phyloP scores from a whole-genome alignment of 2,329 filamentous ascomycete genomes.

The Ophiostoma triangulosporum region DNA sequence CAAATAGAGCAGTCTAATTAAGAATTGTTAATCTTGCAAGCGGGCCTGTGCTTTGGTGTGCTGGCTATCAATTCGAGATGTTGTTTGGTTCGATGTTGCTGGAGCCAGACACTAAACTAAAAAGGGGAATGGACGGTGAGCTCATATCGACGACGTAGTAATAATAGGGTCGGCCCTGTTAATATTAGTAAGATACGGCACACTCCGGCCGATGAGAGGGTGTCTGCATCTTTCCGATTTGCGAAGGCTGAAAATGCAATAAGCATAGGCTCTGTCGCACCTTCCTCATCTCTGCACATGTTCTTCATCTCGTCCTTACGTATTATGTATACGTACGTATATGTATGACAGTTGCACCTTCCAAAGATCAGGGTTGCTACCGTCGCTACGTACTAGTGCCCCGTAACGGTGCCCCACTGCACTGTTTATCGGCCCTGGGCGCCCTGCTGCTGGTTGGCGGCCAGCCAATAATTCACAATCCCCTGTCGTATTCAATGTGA shows the following conservation, averaged over 20 bases:
- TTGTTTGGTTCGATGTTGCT: neutral
- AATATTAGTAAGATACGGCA: too few species aligned
- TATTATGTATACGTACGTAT: too few species aligned
- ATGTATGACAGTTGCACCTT: neutral
- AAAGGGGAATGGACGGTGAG: neutral
- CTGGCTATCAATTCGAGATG: neutral
- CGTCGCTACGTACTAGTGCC: conserved; percentile 2
- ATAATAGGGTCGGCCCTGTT: too few species aligned
- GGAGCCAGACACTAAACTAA: neutral
- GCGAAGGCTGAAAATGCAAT: too few species aligned
- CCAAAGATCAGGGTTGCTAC: conserved; percentile 4
- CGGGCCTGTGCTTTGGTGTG: neutral
- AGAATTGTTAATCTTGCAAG: neutral
- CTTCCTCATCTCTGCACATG: too few species aligned
- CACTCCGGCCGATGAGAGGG: too few species aligned
- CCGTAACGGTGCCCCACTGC: conserved; percentile 6
- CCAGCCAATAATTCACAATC: neutral
- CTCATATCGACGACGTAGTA: neutral
- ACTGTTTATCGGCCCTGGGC: conserved; percentile 1
- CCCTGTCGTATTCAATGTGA: neutral
- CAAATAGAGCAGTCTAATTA: neutral
- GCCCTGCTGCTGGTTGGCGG: conserved; percentile 2
- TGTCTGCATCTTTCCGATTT: too few species aligned
- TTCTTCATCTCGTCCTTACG: too few species aligned
- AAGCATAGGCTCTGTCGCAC: too few species aligned